Evolutionary conservation across 495 filamentous ascomycete genomes (phyloP).

Genomic region (Podospora pseudocomata): DNA sequence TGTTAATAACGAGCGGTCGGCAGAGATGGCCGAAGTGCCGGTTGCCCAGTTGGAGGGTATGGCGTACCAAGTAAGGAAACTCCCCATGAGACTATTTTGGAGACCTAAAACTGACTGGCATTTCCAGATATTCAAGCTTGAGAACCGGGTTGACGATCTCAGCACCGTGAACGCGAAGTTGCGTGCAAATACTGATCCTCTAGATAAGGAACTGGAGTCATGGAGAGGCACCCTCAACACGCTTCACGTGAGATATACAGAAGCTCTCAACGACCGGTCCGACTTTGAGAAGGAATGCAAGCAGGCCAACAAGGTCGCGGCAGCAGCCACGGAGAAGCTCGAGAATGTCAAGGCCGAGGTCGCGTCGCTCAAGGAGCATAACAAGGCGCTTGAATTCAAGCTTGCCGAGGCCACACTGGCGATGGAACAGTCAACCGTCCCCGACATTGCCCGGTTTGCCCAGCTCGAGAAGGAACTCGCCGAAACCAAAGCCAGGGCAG

Average conservation of each 20-base stretch:
- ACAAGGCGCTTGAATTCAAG: slow-evolving; percentile 45
- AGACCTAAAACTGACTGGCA: background rate
- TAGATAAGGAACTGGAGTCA: slow-evolving; percentile 32
- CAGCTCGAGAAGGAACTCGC: slow-evolving; percentile 38
- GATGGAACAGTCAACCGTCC: slow-evolving; percentile 46
- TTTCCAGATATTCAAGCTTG: slow-evolving; percentile 30
- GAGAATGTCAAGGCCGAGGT: slow-evolving; percentile 45
- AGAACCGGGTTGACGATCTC: slow-evolving; percentile 28
- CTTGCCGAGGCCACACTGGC: slow-evolving; percentile 47
- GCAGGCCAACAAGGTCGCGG: slow-evolving; percentile 26
- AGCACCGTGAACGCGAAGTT: slow-evolving; percentile 22
- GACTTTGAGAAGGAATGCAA: slow-evolving; percentile 35
- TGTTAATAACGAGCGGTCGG: background rate
- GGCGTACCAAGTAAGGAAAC: slow-evolving; percentile 30
- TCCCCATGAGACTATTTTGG: background rate
- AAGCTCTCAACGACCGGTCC: slow-evolving; percentile 38
- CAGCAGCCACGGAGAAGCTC: slow-evolving; percentile 20
- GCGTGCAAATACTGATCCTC: slow-evolving; percentile 28
- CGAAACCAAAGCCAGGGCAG: slow-evolving; percentile 28
- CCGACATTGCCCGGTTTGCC: slow-evolving; percentile 48
- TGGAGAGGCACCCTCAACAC: slow-evolving; percentile 27
- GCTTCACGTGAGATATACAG: slow-evolving; percentile 33
- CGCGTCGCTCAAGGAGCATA: slow-evolving; percentile 48
- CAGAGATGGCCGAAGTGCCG: slow-evolving; percentile 27
- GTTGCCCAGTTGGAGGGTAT: slow-evolving; percentile 37